These are phyloP conservation scores for Penicillium ucsense DNA, from an alignment of 495 filamentous ascomycete species.

Conservation along the genomic window DNA sequence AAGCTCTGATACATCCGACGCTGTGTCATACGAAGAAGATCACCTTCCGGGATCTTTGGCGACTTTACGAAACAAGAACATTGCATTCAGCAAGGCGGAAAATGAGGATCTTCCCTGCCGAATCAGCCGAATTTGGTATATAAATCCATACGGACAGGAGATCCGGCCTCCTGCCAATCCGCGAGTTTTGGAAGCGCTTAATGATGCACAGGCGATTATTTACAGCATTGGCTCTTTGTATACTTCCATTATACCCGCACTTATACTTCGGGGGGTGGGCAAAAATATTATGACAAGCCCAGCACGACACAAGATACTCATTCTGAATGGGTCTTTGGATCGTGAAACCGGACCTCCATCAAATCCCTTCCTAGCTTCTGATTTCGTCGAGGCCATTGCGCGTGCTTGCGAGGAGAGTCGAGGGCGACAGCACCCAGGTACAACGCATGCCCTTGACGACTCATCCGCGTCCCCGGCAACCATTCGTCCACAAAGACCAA, in stretches of 20 bases:
- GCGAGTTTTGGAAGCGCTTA: conserved; percentile 59
- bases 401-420: conserved; percentile 47
- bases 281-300: conserved; percentile 28
- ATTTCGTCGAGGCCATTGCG: conserved; percentile 73
- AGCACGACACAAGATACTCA: conserved; percentile 65
- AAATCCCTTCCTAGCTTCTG: conserved; percentile 54
- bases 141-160: conserved; percentile 91
- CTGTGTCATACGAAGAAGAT: conserved; percentile 57
- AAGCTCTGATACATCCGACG: conserved; percentile 47
- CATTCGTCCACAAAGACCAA: conserved; percentile 4
- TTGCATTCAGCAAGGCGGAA: conserved; percentile 66
- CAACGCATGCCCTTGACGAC: not conserved
- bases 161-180: conserved; percentile 76
- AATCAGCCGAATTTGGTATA: conserved; percentile 87
- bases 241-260: conserved; percentile 64
- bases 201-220: conserved; percentile 54
- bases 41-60: conserved; percentile 80
- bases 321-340: conserved; percentile 75
- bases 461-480: conserved; percentile 6
- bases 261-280: conserved; percentile 37
- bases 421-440: conserved; percentile 12
- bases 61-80: conserved; percentile 66
- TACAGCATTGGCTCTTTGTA: conserved; percentile 90
- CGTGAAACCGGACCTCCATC: conserved; percentile 67
- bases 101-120: conserved; percentile 63